Base-by-base conservation (phyloP, 306 rosid species). In the Prunus mume region DNA sequence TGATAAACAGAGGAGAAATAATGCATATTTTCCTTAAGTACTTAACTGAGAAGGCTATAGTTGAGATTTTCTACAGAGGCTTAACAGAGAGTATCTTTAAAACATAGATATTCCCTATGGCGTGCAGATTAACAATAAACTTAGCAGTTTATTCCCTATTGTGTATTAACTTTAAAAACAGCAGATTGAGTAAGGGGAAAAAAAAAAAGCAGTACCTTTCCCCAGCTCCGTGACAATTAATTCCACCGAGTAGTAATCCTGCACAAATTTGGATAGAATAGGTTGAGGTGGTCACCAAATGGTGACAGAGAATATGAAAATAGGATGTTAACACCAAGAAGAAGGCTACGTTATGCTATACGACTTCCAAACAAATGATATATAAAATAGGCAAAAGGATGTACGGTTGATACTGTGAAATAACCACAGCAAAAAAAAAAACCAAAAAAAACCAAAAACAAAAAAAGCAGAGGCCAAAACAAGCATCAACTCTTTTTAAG, bases 151-250 rank as follows among this genome's bases (percentile, higher is more conserved):
- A 17, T 57, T 57, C 2, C 22, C 6, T 57, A 25, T n/a, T 13
- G 1, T 3, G 30, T 73, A 17, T 27, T 25, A 22, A n/a, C 28
- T 32, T 17, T 47, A 49, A 66, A 69, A 28, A 18, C 12, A 28
- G 13, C 30, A 49, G 27, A 71, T 30, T 2, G 38, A 68, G 65
- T 25, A 20, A 58, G 71, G 38, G 27, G 43, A 57, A 6, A 51
- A 46, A 24, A 5, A 43, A 47, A 64, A 67, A 38, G 57, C 74
- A 71, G 69, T 84, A 95, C 99, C 99, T 90, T 83, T 86, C 68
- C 96, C 93, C 83, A 92, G 81, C 77, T 95, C 97, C 25, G 93
- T 92, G 51, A 95, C 90, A 80, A 89, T 83, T 34, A 92, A 73
- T 51, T 95, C 93, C 79, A 92, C 50, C 41, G 77, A 72, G 81